Evolutionary conservation across 2,329 filamentous ascomycete species (phyloP).

Genomic region (Colletotrichum graminicola): DNA sequence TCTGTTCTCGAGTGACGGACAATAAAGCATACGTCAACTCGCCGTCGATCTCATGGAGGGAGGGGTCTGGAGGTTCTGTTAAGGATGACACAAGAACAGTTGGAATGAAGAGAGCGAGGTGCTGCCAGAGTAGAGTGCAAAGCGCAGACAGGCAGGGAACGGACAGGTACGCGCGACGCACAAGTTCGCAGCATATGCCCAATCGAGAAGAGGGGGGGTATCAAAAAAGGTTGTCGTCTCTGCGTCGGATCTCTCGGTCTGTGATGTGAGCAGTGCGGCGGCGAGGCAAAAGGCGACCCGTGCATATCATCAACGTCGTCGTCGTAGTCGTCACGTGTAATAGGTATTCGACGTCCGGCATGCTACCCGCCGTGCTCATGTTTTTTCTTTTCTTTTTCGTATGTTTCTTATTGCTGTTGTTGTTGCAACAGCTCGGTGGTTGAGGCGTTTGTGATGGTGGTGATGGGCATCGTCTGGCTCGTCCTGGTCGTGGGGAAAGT

Average conservation of each 20-base stretch:
- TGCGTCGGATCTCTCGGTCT: conserved; percentile 5
- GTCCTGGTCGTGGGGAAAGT: conserved; percentile 8
- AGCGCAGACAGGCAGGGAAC: conserved; percentile 13
- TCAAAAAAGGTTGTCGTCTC: conserved; percentile 15
- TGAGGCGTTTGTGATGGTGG: not conserved
- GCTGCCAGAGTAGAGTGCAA: not conserved
- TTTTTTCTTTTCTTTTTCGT: not conserved
- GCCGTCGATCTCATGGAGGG: conserved; percentile 31
- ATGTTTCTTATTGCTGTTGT: not conserved
- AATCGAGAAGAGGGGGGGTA: conserved; percentile 27
- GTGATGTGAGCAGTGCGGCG: conserved; percentile 11
- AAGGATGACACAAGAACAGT: not conserved
- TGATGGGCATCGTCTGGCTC: conserved; percentile 6
- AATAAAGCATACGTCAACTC: conserved; percentile 40
- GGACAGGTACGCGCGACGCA: conserved; percentile 25
- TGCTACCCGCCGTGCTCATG: not conserved
- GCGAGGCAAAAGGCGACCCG: not conserved
- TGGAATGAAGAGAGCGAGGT: conserved; percentile 23
- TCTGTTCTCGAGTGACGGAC: conserved; percentile 32
- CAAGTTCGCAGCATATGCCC: conserved; percentile 33
- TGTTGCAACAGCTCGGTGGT: not conserved
- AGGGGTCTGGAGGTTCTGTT: not conserved
- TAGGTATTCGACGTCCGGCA: not conserved
- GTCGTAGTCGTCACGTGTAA: no score
- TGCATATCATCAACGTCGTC: not conserved